Percentiles rank a stretch among this genome's conserved stretches.
Evolutionary conservation across 306 rosid genomes (phyloP).

Genomic region (Rosa multiflora): DNA sequence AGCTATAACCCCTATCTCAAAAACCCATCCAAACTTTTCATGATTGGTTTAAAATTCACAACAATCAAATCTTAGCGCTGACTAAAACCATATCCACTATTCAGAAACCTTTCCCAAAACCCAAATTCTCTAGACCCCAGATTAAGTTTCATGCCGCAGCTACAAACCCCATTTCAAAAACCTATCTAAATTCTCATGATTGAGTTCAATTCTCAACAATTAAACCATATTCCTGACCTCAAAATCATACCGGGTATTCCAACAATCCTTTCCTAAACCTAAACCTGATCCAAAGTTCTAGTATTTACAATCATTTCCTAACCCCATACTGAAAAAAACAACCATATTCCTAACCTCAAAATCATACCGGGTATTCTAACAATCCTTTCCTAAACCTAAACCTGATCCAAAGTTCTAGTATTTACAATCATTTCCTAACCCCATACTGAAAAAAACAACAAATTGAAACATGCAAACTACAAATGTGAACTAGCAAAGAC

Average conservation of each 20-base stretch:
- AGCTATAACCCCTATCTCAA: neutral
- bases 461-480: neutral
- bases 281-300: slow-evolving; percentile 30
- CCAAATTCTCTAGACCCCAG: neutral
- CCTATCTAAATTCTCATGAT: neutral
- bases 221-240: neutral
- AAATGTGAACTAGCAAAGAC: slow-evolving; percentile 1
- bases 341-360: slow-evolving; percentile 5
- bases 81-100: neutral
- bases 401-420: slow-evolving; percentile 32
- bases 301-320: slow-evolving; percentile 5
- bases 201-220: slow-evolving; percentile 16
- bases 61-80: neutral
- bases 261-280: slow-evolving; percentile 11
- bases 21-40: neutral
- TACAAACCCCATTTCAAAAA: neutral
- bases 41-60: neutral
- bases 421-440: neutral
- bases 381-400: slow-evolving; percentile 13
- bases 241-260: slow-evolving; percentile 19
- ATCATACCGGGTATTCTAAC: neutral
- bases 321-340: neutral
- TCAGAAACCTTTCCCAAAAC: neutral
- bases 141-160: neutral
- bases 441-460: neutral